Percentiles rank a stretch among this genome's conserved stretches.
These are phyloP conservation scores for Cryptomeria japonica DNA, from an alignment of 75 land plant genomes.

Conservation along the genomic window DNA sequence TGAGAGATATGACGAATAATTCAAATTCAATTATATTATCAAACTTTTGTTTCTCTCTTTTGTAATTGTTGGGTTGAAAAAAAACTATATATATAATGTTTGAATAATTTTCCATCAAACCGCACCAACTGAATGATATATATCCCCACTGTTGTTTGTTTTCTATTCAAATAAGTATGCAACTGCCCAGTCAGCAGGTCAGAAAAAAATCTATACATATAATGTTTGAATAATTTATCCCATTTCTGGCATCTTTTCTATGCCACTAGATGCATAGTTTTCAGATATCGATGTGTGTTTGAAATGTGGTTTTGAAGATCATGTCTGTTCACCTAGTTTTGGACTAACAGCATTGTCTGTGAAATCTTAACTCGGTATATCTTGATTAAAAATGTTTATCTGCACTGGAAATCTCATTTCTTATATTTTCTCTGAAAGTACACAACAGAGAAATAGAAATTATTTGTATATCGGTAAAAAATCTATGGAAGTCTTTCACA, in stretches of 20 bases:
- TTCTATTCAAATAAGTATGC: not conserved
- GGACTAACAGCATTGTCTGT: not conserved
- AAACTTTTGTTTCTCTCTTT: not conserved
- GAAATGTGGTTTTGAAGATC: not conserved
- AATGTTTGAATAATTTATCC: too few relatives aligned
- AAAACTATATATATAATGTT: not conserved
- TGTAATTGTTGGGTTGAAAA: not conserved
- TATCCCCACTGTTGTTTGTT: not conserved
- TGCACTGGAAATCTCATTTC: too few relatives aligned
- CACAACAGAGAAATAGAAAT: too few relatives aligned
- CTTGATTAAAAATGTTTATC: too few relatives aligned
- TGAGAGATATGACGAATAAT: not conserved
- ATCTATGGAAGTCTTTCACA: too few relatives aligned
- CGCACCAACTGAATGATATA: not conserved
- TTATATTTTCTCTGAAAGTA: too few relatives aligned
- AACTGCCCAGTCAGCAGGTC: not conserved
- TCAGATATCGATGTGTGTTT: not conserved
- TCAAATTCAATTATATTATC: not conserved
- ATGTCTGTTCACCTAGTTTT: not conserved
- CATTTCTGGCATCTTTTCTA: not conserved
- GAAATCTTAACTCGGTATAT: too few relatives aligned
- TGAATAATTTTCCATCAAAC: not conserved
- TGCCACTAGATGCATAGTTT: not conserved
- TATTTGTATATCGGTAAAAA: too few relatives aligned
- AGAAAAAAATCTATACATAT: too few relatives aligned